These are phyloP conservation scores for Syzygium grande DNA, from an alignment of 345 rosid genomes.

Conservation along the genomic window DNA sequence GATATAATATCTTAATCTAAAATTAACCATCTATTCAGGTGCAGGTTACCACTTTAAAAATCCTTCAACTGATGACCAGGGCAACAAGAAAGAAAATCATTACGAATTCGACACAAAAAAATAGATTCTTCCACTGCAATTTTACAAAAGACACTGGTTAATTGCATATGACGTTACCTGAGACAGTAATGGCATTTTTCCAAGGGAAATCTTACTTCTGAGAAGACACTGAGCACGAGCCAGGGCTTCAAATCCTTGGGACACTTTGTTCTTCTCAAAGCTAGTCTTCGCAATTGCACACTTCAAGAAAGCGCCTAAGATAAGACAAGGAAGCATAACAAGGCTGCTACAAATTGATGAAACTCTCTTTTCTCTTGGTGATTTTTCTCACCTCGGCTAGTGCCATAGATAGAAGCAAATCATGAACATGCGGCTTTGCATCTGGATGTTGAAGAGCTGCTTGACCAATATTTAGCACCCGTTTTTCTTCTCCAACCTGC, in stretches of 20 bases:
- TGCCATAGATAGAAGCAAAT: constrained; percentile 85
- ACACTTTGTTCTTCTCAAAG: constrained; percentile 79
- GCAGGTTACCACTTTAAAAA: background rate
- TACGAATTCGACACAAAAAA: background rate
- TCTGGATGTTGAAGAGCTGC: constrained; percentile 72
- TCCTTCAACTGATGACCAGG: background rate
- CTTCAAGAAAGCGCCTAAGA: constrained; percentile 75
- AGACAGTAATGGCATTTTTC: constrained; percentile 60
- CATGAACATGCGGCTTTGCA: constrained; percentile 76
- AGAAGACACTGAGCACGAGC: constrained; percentile 89
- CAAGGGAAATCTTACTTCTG: constrained; percentile 74
- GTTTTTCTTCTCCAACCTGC: constrained; percentile 71
- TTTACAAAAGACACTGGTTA: background rate
- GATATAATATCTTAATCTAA: background rate
- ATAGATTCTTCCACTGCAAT: background rate
- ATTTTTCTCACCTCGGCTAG: constrained; percentile 82
- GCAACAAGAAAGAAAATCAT: background rate
- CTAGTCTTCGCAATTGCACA: constrained; percentile 85
- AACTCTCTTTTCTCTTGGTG: constrained; percentile 11
- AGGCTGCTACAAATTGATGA: constrained; percentile 18
- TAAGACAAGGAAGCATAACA: constrained; percentile 57
- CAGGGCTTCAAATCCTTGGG: constrained; percentile 97
- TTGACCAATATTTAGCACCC: constrained; percentile 71
- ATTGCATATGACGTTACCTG: constrained; percentile 37
- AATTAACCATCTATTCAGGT: background rate